Evolutionary conservation across 768 basidiomycete genomes (phyloP).

Genomic region (Xerocomus brunneocitrinus): DNA sequence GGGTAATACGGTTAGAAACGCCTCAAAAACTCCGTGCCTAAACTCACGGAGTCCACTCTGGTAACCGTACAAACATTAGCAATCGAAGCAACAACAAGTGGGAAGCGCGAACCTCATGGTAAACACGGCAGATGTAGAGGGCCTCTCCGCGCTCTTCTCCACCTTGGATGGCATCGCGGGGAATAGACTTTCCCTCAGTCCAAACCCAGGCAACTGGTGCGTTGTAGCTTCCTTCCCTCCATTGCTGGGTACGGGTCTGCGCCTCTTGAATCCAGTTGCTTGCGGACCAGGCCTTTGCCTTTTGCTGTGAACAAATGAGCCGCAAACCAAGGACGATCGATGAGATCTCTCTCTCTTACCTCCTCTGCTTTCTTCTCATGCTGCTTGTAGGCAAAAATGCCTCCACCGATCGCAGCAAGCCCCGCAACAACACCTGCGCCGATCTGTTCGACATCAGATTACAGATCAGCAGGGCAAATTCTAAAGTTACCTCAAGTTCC

Average conservation of each 20-base stretch:
- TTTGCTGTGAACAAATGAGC: conserved; percentile 35
- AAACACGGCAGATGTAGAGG: conserved; percentile 58
- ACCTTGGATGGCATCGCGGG: conserved; percentile 51
- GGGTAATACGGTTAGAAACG: neutral
- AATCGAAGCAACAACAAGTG: neutral
- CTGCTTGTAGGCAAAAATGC: conserved; percentile 47
- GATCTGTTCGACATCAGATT: conserved; percentile 38
- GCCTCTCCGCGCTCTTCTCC: conserved; percentile 49
- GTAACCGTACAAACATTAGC: conserved; percentile 8
- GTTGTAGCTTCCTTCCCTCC: conserved; percentile 38
- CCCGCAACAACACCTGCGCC: conserved; percentile 62
- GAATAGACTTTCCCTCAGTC: conserved; percentile 55
- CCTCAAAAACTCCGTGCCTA: neutral
- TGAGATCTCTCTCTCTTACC: conserved; percentile 30
- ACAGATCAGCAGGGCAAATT: neutral
- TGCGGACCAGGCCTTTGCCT: conserved; percentile 46
- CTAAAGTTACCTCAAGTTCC: conserved; percentile 44
- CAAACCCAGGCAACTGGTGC: conserved; percentile 61
- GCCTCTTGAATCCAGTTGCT: conserved; percentile 57
- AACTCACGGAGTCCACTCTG: conserved; percentile 53
- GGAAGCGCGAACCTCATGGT: conserved; percentile 44
- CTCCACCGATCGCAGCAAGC: conserved; percentile 47
- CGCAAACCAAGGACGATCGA: neutral
- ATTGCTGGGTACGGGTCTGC: conserved; percentile 47
- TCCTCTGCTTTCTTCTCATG: conserved; percentile 57